Evolutionary conservation across 192 early-diverging fungal species (phyloP).

Genomic region (Kappamyces sp.): DNA sequence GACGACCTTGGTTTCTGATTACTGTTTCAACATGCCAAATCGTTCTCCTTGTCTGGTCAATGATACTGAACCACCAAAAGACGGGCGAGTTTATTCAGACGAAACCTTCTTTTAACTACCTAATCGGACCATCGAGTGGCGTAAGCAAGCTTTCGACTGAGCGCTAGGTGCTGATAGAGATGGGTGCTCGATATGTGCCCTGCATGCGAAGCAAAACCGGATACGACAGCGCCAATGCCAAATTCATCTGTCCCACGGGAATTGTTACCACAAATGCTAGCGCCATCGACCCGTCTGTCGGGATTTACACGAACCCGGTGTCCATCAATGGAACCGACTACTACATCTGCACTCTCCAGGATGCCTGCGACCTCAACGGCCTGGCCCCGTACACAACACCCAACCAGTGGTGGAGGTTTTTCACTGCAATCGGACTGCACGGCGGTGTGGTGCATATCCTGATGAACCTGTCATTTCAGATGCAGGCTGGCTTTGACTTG

Average conservation of each 20-base stretch:
- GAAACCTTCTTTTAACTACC: constrained; percentile 60
- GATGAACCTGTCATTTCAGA: constrained; percentile 70
- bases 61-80: constrained; percentile 45
- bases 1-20: constrained; percentile 20
- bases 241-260: constrained; percentile 36
- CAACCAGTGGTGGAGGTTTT: constrained; percentile 76
- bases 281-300: not conserved
- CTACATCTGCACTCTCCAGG: constrained; percentile 45
- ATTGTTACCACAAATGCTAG: constrained; percentile 15
- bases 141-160: constrained; percentile 19
- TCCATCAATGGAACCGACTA: constrained; percentile 5
- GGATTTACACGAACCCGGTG: not conserved
- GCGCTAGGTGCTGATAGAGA: constrained; percentile 53
- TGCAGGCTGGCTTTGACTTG: constrained; percentile 60
- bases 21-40: constrained; percentile 4
- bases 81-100: constrained; percentile 61
- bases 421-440: constrained; percentile 79
- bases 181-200: constrained; percentile 73
- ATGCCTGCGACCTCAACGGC: constrained; percentile 59
- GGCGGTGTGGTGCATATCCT: constrained; percentile 71
- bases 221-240: constrained; percentile 13
- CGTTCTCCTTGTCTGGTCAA: constrained; percentile 19
- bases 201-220: constrained; percentile 57
- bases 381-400: constrained; percentile 39
- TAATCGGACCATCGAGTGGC: constrained; percentile 70